phyloP scores from a whole-genome alignment of 345 rosid genomes.

The Mangifera indica region DNA sequence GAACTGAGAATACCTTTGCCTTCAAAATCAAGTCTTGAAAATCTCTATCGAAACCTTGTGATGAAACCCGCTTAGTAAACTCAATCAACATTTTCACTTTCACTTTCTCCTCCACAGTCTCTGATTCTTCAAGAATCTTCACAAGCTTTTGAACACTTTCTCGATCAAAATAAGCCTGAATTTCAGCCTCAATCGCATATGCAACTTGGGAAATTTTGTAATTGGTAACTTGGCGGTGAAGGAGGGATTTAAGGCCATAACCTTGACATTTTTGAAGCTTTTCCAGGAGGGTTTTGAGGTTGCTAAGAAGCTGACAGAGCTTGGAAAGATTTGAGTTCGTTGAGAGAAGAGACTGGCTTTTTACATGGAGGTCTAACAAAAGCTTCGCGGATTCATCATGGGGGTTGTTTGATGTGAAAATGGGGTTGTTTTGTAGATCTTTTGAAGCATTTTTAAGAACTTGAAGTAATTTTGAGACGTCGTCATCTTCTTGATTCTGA shows the following conservation, averaged over 20 bases:
- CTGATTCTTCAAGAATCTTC: slow-evolving; percentile 22
- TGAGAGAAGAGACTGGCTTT: slow-evolving; percentile 17
- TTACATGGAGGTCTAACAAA: slow-evolving; percentile 28
- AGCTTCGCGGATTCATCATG: slow-evolving; percentile 22
- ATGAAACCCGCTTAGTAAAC: slow-evolving; percentile 36
- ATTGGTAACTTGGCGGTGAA: slow-evolving; percentile 39
- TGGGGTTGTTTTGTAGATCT: slow-evolving; percentile 38
- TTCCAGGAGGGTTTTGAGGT: slow-evolving; percentile 37
- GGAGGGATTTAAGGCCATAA: slow-evolving; percentile 28
- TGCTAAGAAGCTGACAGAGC: slow-evolving; percentile 30
- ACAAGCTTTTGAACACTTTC: slow-evolving; percentile 34
- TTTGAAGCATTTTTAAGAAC: slow-evolving; percentile 35
- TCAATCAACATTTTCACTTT: slow-evolving; percentile 34
- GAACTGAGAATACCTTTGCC: slow-evolving; percentile 41
- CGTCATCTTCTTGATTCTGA: slow-evolving; percentile 6
- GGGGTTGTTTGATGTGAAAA: slow-evolving; percentile 30
- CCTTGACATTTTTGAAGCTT: slow-evolving; percentile 33
- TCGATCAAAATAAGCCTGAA: slow-evolving; percentile 33
- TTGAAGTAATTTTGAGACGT: slow-evolving; percentile 20
- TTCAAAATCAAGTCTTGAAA: slow-evolving; percentile 51
- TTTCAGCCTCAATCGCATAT: slow-evolving; percentile 32
- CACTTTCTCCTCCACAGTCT: slow-evolving; percentile 33
- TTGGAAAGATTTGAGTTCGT: slow-evolving; percentile 27
- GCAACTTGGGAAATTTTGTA: slow-evolving; percentile 43
- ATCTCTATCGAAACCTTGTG: slow-evolving; percentile 45